Base-by-base conservation (phyloP, 2,329 filamentous ascomycete genomes). In the Venturia aucupariae region DNA sequence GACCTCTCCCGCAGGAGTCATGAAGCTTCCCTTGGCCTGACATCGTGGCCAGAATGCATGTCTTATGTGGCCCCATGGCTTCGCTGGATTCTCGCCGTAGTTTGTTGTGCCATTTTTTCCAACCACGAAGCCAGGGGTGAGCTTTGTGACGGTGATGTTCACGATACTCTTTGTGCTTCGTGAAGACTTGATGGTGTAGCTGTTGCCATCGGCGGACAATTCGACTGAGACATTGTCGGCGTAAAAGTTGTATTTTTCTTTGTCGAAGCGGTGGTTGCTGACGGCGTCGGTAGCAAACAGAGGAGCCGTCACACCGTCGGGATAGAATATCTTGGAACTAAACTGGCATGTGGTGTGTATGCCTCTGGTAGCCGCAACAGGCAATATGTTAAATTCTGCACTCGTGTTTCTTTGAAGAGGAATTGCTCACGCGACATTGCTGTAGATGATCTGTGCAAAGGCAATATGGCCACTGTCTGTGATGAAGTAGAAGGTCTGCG, bases 11-110 rank as follows among this genome's bases (percentile, higher is more conserved):
- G 90, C 86, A 71, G 89, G 84, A 66, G 92, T 96, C 68, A 90
- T 86, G 75, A 97, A 91, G 69, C 84, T 90, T 62, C 94, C 94
- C 76, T 93, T 89, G 15, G 88, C 85, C 59, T 80, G 82, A 76
- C 90, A 94, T 69, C 92, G 85, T 39, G 94, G 92, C 94, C 94
- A 99, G 79, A 99, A 97, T 39, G 85, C 85, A 76, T 99, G 94
- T 73, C 88, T 84, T 87, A 99, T 95, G 38, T 82, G 83, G 42
- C 94, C 94, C 94, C 94, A 99, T 1, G 94, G 94, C 69, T 92
- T 85, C 68, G 81, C 75, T 22, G 88, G 85, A 74, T 99, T 92
- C 54, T 92, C 96, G 63, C 94, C 94, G 73, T 88, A 99, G 70
- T 87, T 84, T 64, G 87, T 90, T 67, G 84, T 93, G 68, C 94